These are phyloP conservation scores for Panicum virgatum DNA, from an alignment of 202 grass and related monocot species.

Conservation along the genomic window DNA sequence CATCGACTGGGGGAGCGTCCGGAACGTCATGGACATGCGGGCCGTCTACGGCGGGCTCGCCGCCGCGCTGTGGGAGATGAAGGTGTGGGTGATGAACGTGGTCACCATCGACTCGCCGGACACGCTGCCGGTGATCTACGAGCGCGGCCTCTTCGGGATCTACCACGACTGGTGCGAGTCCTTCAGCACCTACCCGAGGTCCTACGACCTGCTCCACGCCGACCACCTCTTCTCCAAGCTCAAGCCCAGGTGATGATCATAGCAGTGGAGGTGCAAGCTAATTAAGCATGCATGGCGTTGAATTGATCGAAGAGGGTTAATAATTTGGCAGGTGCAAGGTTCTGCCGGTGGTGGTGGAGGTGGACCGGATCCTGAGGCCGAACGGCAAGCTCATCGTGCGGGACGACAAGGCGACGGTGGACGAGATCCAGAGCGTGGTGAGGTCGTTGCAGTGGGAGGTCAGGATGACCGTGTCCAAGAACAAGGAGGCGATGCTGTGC, in stretches of 20 bases:
- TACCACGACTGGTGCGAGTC: constrained; percentile 99
- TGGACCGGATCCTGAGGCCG: constrained; percentile 80
- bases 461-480: constrained; percentile 71
- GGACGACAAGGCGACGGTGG: constrained; percentile 71
- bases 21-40: constrained; percentile 98
- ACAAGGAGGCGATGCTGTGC: constrained; percentile 71
- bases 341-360: constrained; percentile 72
- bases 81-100: constrained; percentile 92
- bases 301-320: no score
- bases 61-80: constrained; percentile 71
- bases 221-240: constrained; percentile 95
- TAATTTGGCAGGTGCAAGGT: constrained; percentile 67
- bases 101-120: constrained; percentile 90
- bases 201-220: constrained; percentile 95
- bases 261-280: not conserved
- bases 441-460: constrained; percentile 85
- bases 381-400: constrained; percentile 78
- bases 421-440: constrained; percentile 63
- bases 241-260: constrained; percentile 52
- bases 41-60: constrained; percentile 90
- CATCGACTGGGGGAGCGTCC: constrained; percentile 71
- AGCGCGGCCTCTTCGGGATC: constrained; percentile 88
- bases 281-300: no score
- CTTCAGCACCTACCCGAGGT: constrained; percentile 92
- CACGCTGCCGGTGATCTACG: constrained; percentile 89